Evolutionary conservation across 2,329 filamentous ascomycete genomes (phyloP), one percentile per base, ranked within the genome.

Genomic region (Graphiopsis chlorocephala): DNA sequence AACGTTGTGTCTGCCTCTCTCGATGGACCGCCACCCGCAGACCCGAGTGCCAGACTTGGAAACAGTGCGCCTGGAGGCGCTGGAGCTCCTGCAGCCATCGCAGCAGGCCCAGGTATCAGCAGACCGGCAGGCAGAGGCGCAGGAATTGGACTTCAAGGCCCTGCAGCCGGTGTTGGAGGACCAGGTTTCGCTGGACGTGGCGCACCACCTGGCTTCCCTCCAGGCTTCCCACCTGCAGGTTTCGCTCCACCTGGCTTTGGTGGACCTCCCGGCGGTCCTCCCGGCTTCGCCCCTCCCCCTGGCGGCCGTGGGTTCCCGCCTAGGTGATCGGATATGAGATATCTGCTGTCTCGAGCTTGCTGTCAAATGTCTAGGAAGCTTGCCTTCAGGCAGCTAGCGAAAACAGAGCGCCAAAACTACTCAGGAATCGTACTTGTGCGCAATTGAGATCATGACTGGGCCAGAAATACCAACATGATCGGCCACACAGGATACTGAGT

Each of bases 1-100:
- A 91, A 97, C 72, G 95, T 99, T 68, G 91, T 99, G 68, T 97
- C 93, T 25, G 87, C 96, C 67, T 96, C 94, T 10, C 93, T 97
- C 68, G 96, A 99, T 76, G 96, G 94, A 65, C 94, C 95, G 63
- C 95, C 95, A 55, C 94, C 96, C 11, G 92, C 93, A 73, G 95
- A 99, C 74, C 94, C 95, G 63, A 92, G 93, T 72, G 88, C 94
- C 57, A 87, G 95, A 79, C 86, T 99, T 68, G 95, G 93, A 75
- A 90, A 90, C 78, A 87, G 85, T 69, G 87, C 87, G 31, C 84
- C 90, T 33, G 86, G 88, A 66, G 77, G 76, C 48, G 78, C 82
- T 57, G 75, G 76, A 38, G 79, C 83, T 50, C 82, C 90, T 48
- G 87, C 90, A 61, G 87, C 90, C 42, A 83, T 97, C 71, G 85